Conservation (phyloP, 139 green algal species). For the Tetratostichococcus sp. region DNA sequence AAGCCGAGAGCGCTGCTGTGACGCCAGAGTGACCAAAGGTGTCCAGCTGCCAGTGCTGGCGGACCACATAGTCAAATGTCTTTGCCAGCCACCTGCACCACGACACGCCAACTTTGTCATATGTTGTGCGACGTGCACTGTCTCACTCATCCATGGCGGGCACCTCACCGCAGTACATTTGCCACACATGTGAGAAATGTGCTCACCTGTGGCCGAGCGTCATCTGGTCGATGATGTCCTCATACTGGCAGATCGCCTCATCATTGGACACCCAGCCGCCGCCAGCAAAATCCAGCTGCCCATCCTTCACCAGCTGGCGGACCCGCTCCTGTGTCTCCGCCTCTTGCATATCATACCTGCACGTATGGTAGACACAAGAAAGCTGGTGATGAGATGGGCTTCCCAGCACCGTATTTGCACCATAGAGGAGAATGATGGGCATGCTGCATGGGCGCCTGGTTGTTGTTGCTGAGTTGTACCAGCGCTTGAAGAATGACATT, state of each 20-base stretch:
- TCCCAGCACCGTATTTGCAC: too few species aligned
- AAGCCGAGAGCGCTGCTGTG: slow-evolving; percentile 60
- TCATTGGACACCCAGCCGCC: slow-evolving; percentile 76
- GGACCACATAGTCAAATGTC: slow-evolving; percentile 52
- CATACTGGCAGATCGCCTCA: slow-evolving; percentile 76
- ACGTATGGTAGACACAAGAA: too few species aligned
- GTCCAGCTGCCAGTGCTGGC: slow-evolving; percentile 84
- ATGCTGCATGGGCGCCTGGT: too few species aligned
- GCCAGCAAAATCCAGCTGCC: slow-evolving; percentile 76
- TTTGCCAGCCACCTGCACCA: slow-evolving; percentile 59
- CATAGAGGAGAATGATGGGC: too few species aligned
- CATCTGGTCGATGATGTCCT: slow-evolving; percentile 88
- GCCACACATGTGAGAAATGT: too few species aligned
- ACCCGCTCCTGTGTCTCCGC: slow-evolving; percentile 39
- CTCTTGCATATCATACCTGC: slow-evolving; percentile 37
- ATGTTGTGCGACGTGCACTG: too few species aligned
- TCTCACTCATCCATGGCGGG: too few species aligned
- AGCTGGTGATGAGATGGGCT: too few species aligned
- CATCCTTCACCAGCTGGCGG: slow-evolving; percentile 39
- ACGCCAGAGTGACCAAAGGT: slow-evolving; percentile 87
- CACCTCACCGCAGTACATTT: too few species aligned
- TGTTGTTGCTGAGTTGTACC: slow-evolving; percentile 47
- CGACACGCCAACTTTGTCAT: too few species aligned
- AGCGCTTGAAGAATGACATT: slow-evolving; percentile 84
- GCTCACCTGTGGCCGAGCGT: slow-evolving; percentile 65